Evolutionary conservation across 2,329 filamentous ascomycete genomes (phyloP), one percentile per base, ranked within the genome.

Genomic region (Lachnellula arida): DNA sequence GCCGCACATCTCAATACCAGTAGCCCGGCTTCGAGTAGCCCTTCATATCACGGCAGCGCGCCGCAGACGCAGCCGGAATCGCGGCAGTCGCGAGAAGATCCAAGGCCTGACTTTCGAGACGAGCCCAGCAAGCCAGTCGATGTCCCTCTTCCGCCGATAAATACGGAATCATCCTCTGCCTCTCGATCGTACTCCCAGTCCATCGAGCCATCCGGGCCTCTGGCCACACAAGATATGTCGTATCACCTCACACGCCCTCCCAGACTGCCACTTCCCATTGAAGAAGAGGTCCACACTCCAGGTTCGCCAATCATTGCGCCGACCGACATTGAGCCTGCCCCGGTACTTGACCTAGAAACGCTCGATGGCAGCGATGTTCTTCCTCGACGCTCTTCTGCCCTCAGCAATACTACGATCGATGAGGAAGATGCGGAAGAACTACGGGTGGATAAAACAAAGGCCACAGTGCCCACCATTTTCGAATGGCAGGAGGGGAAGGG

Each of bases 201-300:
- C 66, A 72, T 86, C 62, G 84, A 82, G 61, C 71, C 75, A 35
- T 76, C 75, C 32, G 75, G 69, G n/a, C 74, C 74, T 42, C 72
- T 73, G 37, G 49, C 60, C 35, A 56, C 61, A 55, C 64, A 69
- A 63, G 78, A 71, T 68, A 80, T 86, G 75, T 78, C 79, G 44
- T 86, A 85, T 66, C 74, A 72, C 82, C 66, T 85, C 62, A 77
- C 80, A 56, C 81, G 88, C n/a, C 93, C 93, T 46, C 93, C 93
- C 50, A 87, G 93, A 58, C 78, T 97, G 67, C 93, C 93, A 56
- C 82, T 97, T 57, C 92, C 93, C 53, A 97, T 97, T 66, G 91
- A 95, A 66, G 90, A 97, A 76, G 91, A 96, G 70, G 81, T 89
- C 14, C 87, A 94, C 65, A 91, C 88, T 1, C 93, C 93, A 1